These are phyloP conservation scores for Rhodotorula sp. DNA, from an alignment of 1,284 basidiomycete genomes.

Conservation along the genomic window DNA sequence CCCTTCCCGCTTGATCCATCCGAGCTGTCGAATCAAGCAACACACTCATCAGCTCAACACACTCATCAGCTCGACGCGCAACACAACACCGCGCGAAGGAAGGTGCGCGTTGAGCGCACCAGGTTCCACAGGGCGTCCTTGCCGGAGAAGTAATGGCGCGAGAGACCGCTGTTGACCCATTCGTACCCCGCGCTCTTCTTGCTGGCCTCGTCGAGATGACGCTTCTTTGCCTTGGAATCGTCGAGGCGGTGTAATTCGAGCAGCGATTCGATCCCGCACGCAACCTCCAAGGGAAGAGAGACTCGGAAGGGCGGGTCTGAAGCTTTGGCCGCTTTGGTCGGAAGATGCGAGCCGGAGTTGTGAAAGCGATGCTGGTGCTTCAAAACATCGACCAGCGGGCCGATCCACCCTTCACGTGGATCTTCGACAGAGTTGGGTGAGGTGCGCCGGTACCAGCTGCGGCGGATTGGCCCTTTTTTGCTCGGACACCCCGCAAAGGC, in stretches of 20 bases:
- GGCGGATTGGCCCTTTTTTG: background rate
- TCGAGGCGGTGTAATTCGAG: background rate
- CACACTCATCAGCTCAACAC: too few relatives aligned
- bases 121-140: background rate
- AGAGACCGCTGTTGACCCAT: background rate
- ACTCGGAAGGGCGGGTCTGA: background rate
- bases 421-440: too few relatives aligned
- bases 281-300: background rate
- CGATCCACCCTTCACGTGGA: background rate
- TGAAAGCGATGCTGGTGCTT: background rate
- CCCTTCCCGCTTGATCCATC: background rate
- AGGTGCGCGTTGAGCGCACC: background rate
- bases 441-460: background rate
- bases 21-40: background rate
- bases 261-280: background rate
- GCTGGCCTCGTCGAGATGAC: background rate
- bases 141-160: background rate
- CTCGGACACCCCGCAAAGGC: background rate
- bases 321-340: background rate
- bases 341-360: background rate
- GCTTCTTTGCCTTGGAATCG: background rate
- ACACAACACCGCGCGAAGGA: too few relatives aligned
- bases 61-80: background rate
- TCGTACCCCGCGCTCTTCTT: background rate
- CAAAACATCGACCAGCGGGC: background rate